These are phyloP conservation scores for Hippophae tibetana DNA, from an alignment of 306 rosid genomes.

Conservation along the genomic window DNA sequence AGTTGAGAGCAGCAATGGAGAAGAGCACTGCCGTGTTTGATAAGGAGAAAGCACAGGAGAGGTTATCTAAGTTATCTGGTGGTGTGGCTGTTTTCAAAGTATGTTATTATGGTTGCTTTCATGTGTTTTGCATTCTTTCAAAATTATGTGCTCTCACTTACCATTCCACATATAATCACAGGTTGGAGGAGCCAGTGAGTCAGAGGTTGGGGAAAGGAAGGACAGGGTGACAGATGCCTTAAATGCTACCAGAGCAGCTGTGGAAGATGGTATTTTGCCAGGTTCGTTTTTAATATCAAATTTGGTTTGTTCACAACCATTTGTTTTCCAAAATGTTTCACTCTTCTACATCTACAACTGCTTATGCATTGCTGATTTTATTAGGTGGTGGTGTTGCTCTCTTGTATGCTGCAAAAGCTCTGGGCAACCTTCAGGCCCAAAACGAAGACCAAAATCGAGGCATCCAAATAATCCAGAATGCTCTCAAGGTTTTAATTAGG, in stretches of 20 bases:
- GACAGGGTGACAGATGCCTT: slow-evolving; percentile 95
- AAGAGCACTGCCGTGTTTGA: slow-evolving; percentile 68
- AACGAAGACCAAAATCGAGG: slow-evolving; percentile 86
- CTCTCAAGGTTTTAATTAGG: slow-evolving; percentile 58
- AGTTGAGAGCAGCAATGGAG: slow-evolving; percentile 71
- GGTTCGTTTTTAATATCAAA: slow-evolving; percentile 37
- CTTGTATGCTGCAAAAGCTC: slow-evolving; percentile 62
- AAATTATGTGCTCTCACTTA: slow-evolving; percentile 4
- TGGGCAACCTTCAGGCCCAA: slow-evolving; percentile 53
- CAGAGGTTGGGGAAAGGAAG: slow-evolving; percentile 92
- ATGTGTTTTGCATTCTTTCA: neutral
- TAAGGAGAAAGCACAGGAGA: slow-evolving; percentile 90
- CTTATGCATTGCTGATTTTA: slow-evolving; percentile 13
- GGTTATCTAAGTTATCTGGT: slow-evolving; percentile 79
- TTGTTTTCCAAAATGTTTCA: neutral
- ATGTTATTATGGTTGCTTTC: slow-evolving; percentile 12
- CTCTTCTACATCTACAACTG: neutral
- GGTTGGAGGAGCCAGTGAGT: slow-evolving; percentile 96
- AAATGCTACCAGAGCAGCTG: slow-evolving; percentile 92
- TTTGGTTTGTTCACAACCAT: neutral
- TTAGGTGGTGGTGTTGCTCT: slow-evolving; percentile 98
- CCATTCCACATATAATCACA: slow-evolving; percentile 16
- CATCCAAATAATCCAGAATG: slow-evolving; percentile 67
- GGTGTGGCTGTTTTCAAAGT: slow-evolving; percentile 98
- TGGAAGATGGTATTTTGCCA: slow-evolving; percentile 92